Evolutionary conservation across 257 asterid species (phyloP).

Genomic region (Paraleonurus japonicus): DNA sequence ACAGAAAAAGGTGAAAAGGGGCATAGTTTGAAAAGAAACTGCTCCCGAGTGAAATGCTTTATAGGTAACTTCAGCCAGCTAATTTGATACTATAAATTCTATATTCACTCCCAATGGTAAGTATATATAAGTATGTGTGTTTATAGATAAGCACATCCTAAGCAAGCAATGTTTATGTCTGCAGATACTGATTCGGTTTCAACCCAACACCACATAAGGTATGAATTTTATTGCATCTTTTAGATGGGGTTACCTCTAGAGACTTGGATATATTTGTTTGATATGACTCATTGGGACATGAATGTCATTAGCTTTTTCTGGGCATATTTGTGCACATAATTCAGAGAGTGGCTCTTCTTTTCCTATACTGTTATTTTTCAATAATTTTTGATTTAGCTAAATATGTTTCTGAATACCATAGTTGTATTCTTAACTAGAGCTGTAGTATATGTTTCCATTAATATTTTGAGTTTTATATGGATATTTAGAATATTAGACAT

Average conservation of each 20-base stretch:
- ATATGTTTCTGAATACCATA: not conserved
- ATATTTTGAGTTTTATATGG: not conserved
- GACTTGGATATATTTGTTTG: not conserved
- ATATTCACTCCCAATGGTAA: not conserved
- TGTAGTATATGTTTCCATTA: not conserved
- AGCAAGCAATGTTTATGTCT: slow-evolving; percentile 23
- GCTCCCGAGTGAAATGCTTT: slow-evolving; percentile 73
- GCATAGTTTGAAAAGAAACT: slow-evolving; percentile 44
- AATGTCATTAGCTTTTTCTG: not conserved
- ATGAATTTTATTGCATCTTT: slow-evolving; percentile 17
- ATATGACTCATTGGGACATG: not conserved
- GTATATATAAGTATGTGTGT: not conserved
- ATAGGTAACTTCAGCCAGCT: slow-evolving; percentile 45
- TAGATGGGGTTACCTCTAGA: not conserved
- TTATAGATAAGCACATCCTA: not conserved
- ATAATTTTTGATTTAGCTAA: not conserved
- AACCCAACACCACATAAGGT: slow-evolving; percentile 80
- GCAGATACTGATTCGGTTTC: slow-evolving; percentile 83
- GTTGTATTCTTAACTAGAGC: not conserved
- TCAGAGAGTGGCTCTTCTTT: not conserved
- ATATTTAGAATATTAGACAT: not conserved
- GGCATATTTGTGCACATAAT: not conserved
- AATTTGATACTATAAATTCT: not conserved
- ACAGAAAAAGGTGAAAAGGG: slow-evolving; percentile 43
- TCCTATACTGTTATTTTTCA: not conserved